Conservation (phyloP, 139 green algal species). For the Penium margaritaceum region DNA sequence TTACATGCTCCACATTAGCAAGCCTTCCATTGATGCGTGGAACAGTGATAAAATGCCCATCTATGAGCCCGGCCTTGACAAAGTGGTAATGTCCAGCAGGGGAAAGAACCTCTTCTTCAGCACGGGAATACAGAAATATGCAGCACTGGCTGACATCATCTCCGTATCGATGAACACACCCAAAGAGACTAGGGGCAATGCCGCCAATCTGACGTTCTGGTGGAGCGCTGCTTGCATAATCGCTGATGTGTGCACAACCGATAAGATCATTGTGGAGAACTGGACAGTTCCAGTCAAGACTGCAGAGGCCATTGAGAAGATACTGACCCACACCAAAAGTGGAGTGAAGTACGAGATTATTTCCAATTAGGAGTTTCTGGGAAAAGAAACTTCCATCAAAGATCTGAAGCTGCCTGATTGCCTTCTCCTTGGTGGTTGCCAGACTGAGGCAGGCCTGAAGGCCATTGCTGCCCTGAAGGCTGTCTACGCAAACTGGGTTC, state of each 20-base stretch:
- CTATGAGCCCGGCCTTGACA: slow-evolving; percentile 90
- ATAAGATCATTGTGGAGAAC: slow-evolving; percentile 98
- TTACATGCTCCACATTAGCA: slow-evolving; percentile 83
- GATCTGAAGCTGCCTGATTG: no score
- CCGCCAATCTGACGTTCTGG: no score
- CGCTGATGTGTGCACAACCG: no score
- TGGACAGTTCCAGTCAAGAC: slow-evolving; percentile 98
- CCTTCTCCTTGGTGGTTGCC: slow-evolving; percentile 64
- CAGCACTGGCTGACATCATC: slow-evolving; percentile 87
- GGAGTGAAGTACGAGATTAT: no score
- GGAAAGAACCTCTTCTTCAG: slow-evolving; percentile 93
- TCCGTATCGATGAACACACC: slow-evolving; percentile 97
- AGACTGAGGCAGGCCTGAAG: slow-evolving; percentile 64
- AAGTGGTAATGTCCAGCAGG: slow-evolving; percentile 61
- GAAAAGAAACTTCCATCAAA: no score
- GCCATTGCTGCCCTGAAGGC: slow-evolving; percentile 39
- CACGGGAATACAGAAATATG: slow-evolving; percentile 84
- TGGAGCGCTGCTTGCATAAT: no score
- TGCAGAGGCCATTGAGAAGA: slow-evolving; percentile 87
- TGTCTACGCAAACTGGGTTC: slow-evolving; percentile 91
- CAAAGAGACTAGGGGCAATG: slow-evolving; percentile 93
- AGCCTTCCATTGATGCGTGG: slow-evolving; percentile 79
- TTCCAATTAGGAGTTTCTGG: no score
- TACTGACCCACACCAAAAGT: slow-evolving; percentile 46
- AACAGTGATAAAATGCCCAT: slow-evolving; percentile 89